Conservation (phyloP, 2,329 filamentous ascomycete species). For the Arthrocladium fulminans region DNA sequence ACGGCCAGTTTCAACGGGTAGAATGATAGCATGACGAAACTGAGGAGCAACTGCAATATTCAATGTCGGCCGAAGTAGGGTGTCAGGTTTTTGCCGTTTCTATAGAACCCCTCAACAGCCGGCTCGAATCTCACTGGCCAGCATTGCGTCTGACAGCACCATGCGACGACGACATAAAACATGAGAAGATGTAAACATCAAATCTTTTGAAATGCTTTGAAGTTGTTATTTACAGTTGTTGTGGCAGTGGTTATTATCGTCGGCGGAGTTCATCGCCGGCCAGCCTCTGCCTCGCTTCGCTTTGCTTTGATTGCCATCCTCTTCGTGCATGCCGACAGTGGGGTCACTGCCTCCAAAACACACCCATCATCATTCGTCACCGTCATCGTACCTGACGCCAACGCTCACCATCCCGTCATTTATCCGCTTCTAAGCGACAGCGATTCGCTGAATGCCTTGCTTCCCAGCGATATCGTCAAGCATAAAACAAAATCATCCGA, state of each 20-base stretch:
- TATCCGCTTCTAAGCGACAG: conserved; percentile 8
- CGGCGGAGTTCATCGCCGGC: neutral
- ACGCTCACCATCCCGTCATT: neutral
- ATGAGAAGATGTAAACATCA: too few relatives aligned
- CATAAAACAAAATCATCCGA: neutral
- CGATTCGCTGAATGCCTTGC: neutral
- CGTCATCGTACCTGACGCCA: conserved; percentile 4
- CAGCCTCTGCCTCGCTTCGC: neutral
- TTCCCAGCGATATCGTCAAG: neutral
- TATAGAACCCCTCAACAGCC: too few relatives aligned
- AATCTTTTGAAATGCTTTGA: too few relatives aligned
- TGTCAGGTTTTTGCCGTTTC: too few relatives aligned
- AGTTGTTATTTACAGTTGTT: neutral
- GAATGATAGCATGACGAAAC: too few relatives aligned
- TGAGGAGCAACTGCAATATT: too few relatives aligned
- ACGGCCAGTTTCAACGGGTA: too few relatives aligned
- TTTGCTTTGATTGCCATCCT: neutral
- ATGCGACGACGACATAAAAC: neutral
- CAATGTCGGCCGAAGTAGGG: too few relatives aligned
- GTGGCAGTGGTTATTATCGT: neutral
- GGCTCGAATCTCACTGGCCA: neutral
- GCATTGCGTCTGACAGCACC: too few relatives aligned
- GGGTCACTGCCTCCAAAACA: conserved; percentile 3
- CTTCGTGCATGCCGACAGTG: conserved; percentile 3
- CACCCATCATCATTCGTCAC: conserved; percentile 8